Evolutionary conservation across 2,329 filamentous ascomycete genomes (phyloP).

Genomic region (Chaetomium strumarium): DNA sequence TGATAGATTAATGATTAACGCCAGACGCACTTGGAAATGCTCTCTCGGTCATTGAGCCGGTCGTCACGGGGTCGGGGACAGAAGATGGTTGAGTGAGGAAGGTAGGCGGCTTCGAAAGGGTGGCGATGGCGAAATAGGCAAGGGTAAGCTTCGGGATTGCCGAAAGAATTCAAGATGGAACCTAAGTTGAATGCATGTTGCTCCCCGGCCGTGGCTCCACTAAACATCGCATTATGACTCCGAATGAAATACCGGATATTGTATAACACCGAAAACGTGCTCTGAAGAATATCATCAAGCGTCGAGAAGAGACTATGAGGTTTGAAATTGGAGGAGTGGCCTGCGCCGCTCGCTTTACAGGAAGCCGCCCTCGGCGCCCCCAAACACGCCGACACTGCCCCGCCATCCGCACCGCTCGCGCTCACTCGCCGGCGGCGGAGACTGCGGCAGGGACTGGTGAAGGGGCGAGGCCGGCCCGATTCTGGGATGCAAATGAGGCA

Average conservation of each 20-base stretch:
- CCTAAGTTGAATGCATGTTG: not conserved
- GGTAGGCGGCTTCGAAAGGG: not conserved
- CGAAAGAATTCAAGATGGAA: not conserved
- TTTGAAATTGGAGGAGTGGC: not conserved
- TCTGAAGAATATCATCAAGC: not conserved
- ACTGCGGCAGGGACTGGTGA: conserved; percentile 25
- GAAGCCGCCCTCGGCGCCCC: conserved; percentile 47
- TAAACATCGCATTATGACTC: not conserved
- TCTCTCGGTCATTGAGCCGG: conserved; percentile 15
- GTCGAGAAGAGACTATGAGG: not conserved
- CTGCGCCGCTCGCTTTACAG: conserved; percentile 33
- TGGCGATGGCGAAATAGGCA: not conserved
- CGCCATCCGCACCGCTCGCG: conserved; percentile 49
- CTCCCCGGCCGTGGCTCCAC: not conserved
- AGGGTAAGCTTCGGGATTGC: not conserved
- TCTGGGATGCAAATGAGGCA: conserved; percentile 29
- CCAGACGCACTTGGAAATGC: conserved; percentile 10
- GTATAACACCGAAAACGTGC: not conserved
- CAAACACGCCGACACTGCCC: conserved; percentile 49
- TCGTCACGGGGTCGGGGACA: conserved; percentile 5
- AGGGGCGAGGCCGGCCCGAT: conserved; percentile 21
- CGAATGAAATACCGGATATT: not conserved
- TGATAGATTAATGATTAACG: conserved; percentile 12
- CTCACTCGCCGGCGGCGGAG: conserved; percentile 30
- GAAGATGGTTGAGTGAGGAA: not conserved